phyloP scores from a whole-genome alignment of 768 basidiomycete species.

The Daedaleopsis nitida region DNA sequence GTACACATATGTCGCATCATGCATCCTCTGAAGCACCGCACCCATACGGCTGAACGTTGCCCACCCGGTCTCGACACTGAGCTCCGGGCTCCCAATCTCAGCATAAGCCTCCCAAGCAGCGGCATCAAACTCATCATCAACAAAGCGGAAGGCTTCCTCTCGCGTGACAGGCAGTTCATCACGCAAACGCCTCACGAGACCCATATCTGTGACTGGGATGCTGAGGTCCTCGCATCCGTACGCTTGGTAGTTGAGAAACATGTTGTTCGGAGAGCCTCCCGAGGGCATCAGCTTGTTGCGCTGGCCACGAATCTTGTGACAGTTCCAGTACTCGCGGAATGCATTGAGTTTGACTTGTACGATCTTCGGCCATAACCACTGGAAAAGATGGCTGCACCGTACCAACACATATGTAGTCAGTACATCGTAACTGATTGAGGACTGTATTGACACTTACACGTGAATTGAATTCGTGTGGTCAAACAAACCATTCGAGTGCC shows the following conservation, averaged over 20 bases:
- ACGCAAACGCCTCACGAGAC: slow-evolving; percentile 2
- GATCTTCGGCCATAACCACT: slow-evolving; percentile 37
- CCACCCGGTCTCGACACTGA: background rate
- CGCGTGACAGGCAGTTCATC: slow-evolving; percentile 1
- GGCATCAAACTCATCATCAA: slow-evolving; percentile 9
- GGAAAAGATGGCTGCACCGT: slow-evolving; percentile 27
- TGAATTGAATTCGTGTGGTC: too few relatives aligned
- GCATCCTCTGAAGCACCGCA: background rate
- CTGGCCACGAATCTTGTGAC: slow-evolving; percentile 30
- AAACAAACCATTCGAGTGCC: too few relatives aligned
- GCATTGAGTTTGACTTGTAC: slow-evolving; percentile 32
- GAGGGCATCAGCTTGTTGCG: slow-evolving; percentile 31
- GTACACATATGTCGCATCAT: background rate
- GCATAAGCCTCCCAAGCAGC: slow-evolving; percentile 3
- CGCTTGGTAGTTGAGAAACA: background rate
- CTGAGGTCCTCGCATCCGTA: background rate
- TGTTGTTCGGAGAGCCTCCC: slow-evolving; percentile 13
- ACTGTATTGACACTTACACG: too few relatives aligned
- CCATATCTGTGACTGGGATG: background rate
- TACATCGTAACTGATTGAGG: too few relatives aligned
- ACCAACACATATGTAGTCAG: too few relatives aligned
- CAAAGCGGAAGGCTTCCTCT: slow-evolving; percentile 15
- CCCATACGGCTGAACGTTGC: slow-evolving; percentile 3
- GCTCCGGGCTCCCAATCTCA: background rate
- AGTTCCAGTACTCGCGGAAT: slow-evolving; percentile 35